Conservation (phyloP, 306 rosid species). For the Dryas alaskensis region DNA sequence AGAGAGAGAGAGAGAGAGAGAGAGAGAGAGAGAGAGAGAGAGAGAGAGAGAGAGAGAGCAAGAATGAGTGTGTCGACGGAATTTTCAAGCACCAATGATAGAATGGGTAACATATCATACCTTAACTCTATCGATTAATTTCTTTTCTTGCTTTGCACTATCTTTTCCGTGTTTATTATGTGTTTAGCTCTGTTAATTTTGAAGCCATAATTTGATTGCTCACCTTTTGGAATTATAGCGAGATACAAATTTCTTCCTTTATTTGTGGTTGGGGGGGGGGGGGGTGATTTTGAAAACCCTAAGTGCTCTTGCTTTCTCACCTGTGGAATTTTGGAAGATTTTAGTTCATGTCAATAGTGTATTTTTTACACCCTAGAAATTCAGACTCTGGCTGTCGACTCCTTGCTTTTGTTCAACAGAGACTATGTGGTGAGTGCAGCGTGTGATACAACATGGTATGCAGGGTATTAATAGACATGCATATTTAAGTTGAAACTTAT, state of each 20-base stretch:
- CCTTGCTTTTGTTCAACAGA: not conserved
- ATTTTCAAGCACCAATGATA: constrained; percentile 14
- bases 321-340: not conserved
- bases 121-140: not conserved
- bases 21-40: not conserved
- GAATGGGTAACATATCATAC: constrained; percentile 19
- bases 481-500: not conserved
- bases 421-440: not conserved
- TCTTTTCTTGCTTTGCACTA: not conserved
- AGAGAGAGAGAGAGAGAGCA: not conserved
- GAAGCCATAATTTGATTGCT: not conserved
- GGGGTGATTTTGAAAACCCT: not conserved
- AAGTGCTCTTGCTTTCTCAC: not conserved
- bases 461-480: not conserved
- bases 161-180: constrained; percentile 6
- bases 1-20: not conserved
- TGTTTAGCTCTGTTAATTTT: not conserved
- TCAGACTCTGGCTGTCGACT: constrained; percentile 1
- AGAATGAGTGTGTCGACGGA: constrained; percentile 21
- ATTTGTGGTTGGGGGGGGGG: not conserved
- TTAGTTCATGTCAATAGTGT: not conserved
- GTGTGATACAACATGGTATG: constrained; percentile 10
- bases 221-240: not conserved
- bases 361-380: not conserved
- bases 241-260: not conserved